phyloP scores from a whole-genome alignment of 495 filamentous ascomycete species.

The Neurospora discreta region DNA sequence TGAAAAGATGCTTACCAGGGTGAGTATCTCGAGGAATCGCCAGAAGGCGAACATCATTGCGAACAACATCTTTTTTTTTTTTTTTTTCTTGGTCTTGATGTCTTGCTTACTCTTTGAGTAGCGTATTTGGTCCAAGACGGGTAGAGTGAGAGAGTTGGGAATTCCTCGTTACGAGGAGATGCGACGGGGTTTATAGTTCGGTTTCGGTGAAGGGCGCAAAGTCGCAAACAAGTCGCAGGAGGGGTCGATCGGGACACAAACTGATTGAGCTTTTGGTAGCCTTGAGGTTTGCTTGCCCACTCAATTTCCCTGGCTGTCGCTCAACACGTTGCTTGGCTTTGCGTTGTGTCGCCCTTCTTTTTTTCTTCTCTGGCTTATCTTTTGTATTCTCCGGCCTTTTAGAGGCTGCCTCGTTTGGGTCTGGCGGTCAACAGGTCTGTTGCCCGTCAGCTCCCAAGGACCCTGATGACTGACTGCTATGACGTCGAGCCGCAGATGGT shows the following conservation, averaged over 20 bases:
- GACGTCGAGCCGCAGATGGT: not conserved
- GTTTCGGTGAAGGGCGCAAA: not conserved
- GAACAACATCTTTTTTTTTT: constrained; percentile 48
- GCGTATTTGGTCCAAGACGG: not conserved
- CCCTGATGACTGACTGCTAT: not conserved
- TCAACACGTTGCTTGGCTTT: not conserved
- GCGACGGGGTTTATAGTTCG: not conserved
- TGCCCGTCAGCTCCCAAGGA: not conserved
- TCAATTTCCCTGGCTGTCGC: not conserved
- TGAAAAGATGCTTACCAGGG: constrained; percentile 38
- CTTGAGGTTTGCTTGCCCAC: not conserved
- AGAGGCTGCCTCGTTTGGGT: not conserved
- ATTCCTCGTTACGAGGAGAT: not conserved
- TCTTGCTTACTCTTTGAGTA: not conserved
- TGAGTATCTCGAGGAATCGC: constrained; percentile 72
- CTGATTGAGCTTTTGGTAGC: not conserved
- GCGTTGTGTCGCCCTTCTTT: not conserved
- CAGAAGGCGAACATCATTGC: constrained; percentile 76
- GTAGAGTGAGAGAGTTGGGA: not conserved
- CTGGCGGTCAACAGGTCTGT: not conserved
- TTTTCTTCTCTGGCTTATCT: not conserved
- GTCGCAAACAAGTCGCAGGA: not conserved
- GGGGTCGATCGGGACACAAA: not conserved
- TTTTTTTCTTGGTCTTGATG: too few relatives aligned
- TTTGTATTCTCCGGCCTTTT: not conserved